Base-by-base conservation (phyloP, 2,329 filamentous ascomycete species). In the Tolypocladium album region DNA sequence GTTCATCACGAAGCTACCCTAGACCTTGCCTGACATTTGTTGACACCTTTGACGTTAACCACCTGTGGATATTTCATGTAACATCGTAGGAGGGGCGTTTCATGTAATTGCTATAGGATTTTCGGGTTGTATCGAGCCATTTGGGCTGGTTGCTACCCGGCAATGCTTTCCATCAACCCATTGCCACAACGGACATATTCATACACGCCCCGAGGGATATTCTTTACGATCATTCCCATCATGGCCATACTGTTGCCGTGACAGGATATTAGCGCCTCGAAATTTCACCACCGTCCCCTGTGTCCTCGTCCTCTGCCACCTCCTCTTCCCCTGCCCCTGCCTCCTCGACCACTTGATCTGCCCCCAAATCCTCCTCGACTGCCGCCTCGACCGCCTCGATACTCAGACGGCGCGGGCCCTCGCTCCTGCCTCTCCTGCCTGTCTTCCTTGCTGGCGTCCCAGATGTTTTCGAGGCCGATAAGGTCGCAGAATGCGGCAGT, bases 401-500 rank as follows among this genome's bases (percentile, higher is more conserved):
- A 67, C 58, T 73, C 68, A 58, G 70, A 71, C 2, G 76, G 75
- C 24, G 79, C 75, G 15, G 88, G 87, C 0, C 86, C 88, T 27
- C 72, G 76, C n/a, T 70, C 75, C 71, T 80, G 82, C 61, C 88
- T 80, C 61, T 79, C 77, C 17, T 76, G 75, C 57, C 86, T 82
- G 71, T 96, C 89, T 67, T 91, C 86, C 2, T 88, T 82, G n/a
- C 76, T 85, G 2, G 88, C 83, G 66, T 88, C 80, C 78, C 85
- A 96, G 12, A 86, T 79, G 70, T 97, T 96, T 7, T 83, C 76
- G 40, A 99, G 86, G 11, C 82, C 86, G 1, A 97, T 67, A 59
- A 97, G 74, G 60, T 86, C 78, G 72, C 94, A 99, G 70, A 93
- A 97, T 3, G 79, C 74, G n/a, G 77, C 78, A 8, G 92, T 97